phyloP scores from a whole-genome alignment of 805 yeast genomes.

The Saccharomycopsis synnaedendra region DNA sequence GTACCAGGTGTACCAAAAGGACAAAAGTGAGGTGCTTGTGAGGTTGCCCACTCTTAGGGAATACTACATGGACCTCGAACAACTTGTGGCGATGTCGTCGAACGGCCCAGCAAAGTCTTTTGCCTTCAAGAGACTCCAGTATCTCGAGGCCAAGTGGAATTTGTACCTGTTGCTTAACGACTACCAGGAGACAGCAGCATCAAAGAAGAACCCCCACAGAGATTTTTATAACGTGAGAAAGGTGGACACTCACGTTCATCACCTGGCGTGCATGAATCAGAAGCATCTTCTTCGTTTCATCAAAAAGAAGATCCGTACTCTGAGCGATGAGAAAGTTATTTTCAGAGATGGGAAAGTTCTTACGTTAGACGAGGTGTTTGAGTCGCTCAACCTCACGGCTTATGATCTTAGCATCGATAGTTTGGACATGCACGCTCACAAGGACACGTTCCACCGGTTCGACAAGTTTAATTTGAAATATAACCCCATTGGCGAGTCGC shows the following conservation, averaged over 20 bases:
- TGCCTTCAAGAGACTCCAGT: conserved; percentile 88
- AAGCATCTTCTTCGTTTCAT: conserved; percentile 90
- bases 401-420: conserved; percentile 95
- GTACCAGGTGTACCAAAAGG: conserved; percentile 41
- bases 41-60: conserved; percentile 78
- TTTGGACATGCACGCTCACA: conserved; percentile 98
- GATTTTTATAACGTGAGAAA: conserved; percentile 95
- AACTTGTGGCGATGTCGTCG: conserved; percentile 60
- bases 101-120: conserved; percentile 97
- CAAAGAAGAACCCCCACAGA: conserved; percentile 90
- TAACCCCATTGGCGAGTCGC: conserved; percentile 96
- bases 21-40: conserved; percentile 30
- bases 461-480: conserved; percentile 95
- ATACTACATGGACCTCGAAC: conserved; percentile 74
- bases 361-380: conserved; percentile 81
- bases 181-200: conserved; percentile 82
- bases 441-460: conserved; percentile 94
- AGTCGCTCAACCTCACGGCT: conserved; percentile 83
- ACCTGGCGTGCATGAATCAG: conserved; percentile 98
- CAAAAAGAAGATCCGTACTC: conserved; percentile 83
- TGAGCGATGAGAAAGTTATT: conserved; percentile 82
- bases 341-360: conserved; percentile 85
- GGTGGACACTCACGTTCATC: conserved; percentile 98
- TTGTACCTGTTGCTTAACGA: conserved; percentile 80
- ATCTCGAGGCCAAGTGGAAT: conserved; percentile 95